Base-by-base conservation (phyloP, 306 rosid species). In the Trichosanthes cucumerina region DNA sequence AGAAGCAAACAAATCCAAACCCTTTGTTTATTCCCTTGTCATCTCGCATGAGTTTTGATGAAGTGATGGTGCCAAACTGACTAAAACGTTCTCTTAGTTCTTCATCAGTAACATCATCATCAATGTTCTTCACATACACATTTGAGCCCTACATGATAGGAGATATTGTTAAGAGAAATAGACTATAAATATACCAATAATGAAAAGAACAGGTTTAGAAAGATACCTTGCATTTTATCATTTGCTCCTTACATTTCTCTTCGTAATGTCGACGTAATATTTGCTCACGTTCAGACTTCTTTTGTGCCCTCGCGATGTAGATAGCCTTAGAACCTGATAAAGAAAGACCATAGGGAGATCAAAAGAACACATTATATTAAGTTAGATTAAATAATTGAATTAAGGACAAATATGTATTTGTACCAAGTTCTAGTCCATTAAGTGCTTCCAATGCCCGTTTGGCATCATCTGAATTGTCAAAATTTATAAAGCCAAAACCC, bases 1-100 rank as follows among this genome's bases (percentile, higher is more conserved):
- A 90, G 85, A 91, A 93, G 85, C 96, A 90, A 63, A 93, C 90
- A 85, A 93, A 93, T 76, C 98, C 97, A 86, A 91, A 93, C 68
- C 98, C 98, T 80, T 80, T 91, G 89, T 90, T 89, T 73, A 86
- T 88, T 78, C 97, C 97, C 82, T 87, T 90, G 39, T 87, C 88
- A 80, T 91, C 89, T 64, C 81, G 86, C 98, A 93, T 93, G 79
- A 93, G 80, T 84, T 89, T 91, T 77, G 84, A 91, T 41, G 98
- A 93, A 82, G 98, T 91, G 80, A 93, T 90, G 49, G 89, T 83
- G 77, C 98, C 98, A 76, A 92, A 91, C 56, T 77, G 84, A 78
- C 89, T 83, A 80, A 93, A 93, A 80, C 81, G 92, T 73, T 83
- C 84, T 69, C 82, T 60, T 60, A 93, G 87, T 83, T 81, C 97